phyloP scores from a whole-genome alignment of 2,329 filamentous ascomycete species.

The Aspergillus amoenus region DNA sequence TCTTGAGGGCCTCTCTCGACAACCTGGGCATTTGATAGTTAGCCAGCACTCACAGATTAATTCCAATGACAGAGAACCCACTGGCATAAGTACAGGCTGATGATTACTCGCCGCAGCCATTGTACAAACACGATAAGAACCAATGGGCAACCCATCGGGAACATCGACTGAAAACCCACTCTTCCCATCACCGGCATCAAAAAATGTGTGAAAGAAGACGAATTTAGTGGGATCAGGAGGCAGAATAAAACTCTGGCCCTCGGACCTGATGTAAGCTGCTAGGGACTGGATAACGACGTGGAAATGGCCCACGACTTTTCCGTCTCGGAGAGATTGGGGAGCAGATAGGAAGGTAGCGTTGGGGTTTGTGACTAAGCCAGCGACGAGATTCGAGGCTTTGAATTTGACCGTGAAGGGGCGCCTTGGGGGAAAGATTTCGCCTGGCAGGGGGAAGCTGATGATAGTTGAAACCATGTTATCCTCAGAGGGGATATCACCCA shows the following conservation, averaged over 20 bases:
- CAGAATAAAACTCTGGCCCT: neutral
- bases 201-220: slow-evolving; percentile 3
- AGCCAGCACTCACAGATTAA: neutral
- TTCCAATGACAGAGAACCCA: neutral
- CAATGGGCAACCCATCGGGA: neutral
- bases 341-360: slow-evolving; percentile 5
- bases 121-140: slow-evolving; percentile 7
- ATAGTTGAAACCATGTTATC: slow-evolving; percentile 9
- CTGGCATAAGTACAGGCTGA: slow-evolving; percentile 11
- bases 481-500: slow-evolving; percentile 6
- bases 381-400: neutral
- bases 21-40: neutral
- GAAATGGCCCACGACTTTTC: slow-evolving; percentile 6
- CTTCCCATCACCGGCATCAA: neutral
- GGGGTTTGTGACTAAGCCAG: slow-evolving; percentile 6
- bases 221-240: neutral
- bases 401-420: slow-evolving; percentile 1
- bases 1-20: slow-evolving; percentile 2
- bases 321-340: slow-evolving; percentile 2
- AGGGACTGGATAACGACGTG: slow-evolving; percentile 4
- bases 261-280: neutral
- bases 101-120: slow-evolving; percentile 8
- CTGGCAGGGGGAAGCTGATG: neutral
- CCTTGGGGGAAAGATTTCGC: neutral
- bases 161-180: neutral